phyloP scores from a whole-genome alignment of 768 basidiomycete genomes.

The Podaxis sp. region DNA sequence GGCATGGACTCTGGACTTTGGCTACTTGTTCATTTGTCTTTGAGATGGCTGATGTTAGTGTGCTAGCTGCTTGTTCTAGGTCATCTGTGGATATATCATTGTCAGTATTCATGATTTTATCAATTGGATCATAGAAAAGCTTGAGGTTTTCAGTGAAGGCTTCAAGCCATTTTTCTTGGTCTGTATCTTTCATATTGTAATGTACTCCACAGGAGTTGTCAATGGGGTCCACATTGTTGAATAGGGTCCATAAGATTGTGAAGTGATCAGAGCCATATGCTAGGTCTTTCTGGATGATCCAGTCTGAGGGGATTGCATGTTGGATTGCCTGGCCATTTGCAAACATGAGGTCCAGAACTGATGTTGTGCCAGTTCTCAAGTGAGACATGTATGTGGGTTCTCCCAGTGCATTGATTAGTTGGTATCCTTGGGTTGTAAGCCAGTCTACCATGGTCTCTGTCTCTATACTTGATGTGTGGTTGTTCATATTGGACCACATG shows the following conservation, averaged over 20 bases:
- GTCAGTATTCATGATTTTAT: background rate
- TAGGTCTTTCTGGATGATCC: conserved; percentile 19
- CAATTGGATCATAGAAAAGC: background rate
- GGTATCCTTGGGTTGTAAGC: conserved; percentile 16
- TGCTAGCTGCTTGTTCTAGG: too few relatives aligned
- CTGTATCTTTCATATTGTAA: conserved; percentile 21
- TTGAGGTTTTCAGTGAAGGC: conserved; percentile 14
- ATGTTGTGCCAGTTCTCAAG: background rate
- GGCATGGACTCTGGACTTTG: too few relatives aligned
- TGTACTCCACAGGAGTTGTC: conserved; percentile 18
- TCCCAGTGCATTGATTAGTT: conserved; percentile 21
- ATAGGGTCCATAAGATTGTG: conserved; percentile 20
- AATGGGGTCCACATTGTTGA: conserved; percentile 18
- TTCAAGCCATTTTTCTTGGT: conserved; percentile 19
- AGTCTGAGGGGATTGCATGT: conserved; percentile 19
- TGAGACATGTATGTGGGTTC: conserved; percentile 19
- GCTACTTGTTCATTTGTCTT: too few relatives aligned
- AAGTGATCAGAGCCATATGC: conserved; percentile 22
- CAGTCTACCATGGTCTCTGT: conserved; percentile 20
- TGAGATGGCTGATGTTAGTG: too few relatives aligned
- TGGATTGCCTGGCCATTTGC: conserved; percentile 14
- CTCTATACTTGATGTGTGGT: background rate
- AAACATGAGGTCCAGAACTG: conserved; percentile 24
- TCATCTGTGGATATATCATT: background rate
- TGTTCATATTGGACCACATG: conserved; percentile 15